These are phyloP conservation scores for Citrus unshiu DNA, from an alignment of 345 rosid species.

Conservation along the genomic window DNA sequence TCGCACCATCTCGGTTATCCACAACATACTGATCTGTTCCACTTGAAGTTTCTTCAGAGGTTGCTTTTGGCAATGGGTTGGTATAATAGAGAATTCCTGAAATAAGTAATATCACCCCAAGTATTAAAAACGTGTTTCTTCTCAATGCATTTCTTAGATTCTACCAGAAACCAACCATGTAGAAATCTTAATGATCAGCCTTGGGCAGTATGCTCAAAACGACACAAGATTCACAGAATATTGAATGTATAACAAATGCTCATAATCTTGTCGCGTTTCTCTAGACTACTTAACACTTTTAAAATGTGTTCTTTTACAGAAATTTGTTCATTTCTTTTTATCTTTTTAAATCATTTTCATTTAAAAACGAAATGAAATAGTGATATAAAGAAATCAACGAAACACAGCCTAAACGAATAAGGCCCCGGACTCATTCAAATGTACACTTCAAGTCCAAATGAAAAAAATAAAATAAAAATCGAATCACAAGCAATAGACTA, in stretches of 20 bases:
- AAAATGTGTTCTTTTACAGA: not conserved
- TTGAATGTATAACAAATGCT: not conserved
- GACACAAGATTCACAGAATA: not conserved
- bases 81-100: slow-evolving; percentile 30
- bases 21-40: slow-evolving; percentile 32
- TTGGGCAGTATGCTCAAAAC: not conserved
- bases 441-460: not conserved
- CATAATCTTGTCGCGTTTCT: not conserved
- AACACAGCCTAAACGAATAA: not conserved
- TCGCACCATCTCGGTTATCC: slow-evolving; percentile 31
- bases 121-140: not conserved
- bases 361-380: not conserved
- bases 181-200: not conserved
- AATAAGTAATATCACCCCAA: not conserved
- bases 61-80: slow-evolving; percentile 40
- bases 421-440: not conserved
- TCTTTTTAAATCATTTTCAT: not conserved
- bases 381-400: not conserved
- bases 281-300: not conserved
- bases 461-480: not conserved
- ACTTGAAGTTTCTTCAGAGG: slow-evolving; percentile 44
- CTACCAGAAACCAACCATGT: not conserved
- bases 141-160: not conserved
- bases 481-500: not conserved
- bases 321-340: not conserved